phyloP scores from a whole-genome alignment of 176 grass and related monocot species.

The Paspalum vaginatum region DNA sequence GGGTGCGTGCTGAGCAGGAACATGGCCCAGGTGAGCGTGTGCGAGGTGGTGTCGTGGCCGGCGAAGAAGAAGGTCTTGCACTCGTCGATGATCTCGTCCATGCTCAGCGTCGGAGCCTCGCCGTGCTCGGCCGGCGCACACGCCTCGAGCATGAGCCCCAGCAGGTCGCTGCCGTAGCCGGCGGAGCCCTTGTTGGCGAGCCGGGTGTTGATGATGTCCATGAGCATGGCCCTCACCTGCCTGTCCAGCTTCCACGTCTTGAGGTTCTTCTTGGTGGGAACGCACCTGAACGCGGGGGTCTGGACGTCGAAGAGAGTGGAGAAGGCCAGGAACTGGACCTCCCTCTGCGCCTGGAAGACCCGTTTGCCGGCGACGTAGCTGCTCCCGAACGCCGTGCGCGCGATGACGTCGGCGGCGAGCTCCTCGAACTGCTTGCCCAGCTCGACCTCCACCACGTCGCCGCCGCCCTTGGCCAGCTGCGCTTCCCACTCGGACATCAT shows the following conservation, averaged over 20 bases:
- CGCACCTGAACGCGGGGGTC: conserved; percentile 27
- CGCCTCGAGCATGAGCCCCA: conserved; percentile 45
- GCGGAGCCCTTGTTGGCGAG: not conserved
- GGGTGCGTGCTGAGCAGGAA: conserved; percentile 61
- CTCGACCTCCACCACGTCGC: conserved; percentile 33
- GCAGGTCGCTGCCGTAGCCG: conserved; percentile 45
- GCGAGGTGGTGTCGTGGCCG: conserved; percentile 61
- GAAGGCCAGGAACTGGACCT: conserved; percentile 42
- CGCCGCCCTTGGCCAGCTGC: not conserved
- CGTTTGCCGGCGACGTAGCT: conserved; percentile 47
- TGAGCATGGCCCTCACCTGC: conserved; percentile 21
- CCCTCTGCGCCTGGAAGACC: conserved; percentile 46
- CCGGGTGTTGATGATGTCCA: conserved; percentile 30
- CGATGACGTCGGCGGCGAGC: conserved; percentile 49
- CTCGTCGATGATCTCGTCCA: conserved; percentile 72
- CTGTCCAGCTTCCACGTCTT: conserved; percentile 30
- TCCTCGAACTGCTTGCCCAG: conserved; percentile 43
- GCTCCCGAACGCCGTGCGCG: conserved; percentile 33
- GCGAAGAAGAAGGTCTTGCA: conserved; percentile 79
- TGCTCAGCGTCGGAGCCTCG: not conserved
- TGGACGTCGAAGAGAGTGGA: conserved; percentile 20
- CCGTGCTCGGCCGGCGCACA: not conserved
- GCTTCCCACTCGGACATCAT: conserved; percentile 58
- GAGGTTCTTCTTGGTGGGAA: conserved; percentile 31
- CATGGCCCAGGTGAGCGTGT: conserved; percentile 55